phyloP scores from a whole-genome alignment of 345 rosid genomes.

The Murraya koenigii region DNA sequence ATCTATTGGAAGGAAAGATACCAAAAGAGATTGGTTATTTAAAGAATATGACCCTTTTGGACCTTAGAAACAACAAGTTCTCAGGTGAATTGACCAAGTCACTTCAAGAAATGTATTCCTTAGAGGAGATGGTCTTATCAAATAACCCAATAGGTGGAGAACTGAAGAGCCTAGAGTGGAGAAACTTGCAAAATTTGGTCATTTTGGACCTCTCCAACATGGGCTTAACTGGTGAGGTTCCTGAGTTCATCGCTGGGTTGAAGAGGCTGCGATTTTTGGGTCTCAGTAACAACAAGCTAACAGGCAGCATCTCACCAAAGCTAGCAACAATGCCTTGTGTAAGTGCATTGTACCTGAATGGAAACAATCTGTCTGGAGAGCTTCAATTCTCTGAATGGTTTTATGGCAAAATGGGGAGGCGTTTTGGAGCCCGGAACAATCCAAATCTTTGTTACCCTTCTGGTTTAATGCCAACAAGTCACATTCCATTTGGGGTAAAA shows the following conservation, averaged over 20 bases:
- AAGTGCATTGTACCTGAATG: conserved; percentile 59
- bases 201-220: conserved; percentile 62
- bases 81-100: conserved; percentile 63
- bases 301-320: conserved; percentile 50
- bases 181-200: conserved; percentile 46
- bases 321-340: conserved; percentile 66
- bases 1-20: conserved; percentile 51
- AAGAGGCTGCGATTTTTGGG: conserved; percentile 75
- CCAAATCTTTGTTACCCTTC: conserved; percentile 63
- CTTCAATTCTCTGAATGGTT: conserved; percentile 53
- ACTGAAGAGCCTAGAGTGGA: conserved; percentile 53
- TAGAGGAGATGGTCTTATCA: conserved; percentile 66
- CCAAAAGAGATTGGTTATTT: conserved; percentile 47
- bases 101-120: conserved; percentile 52
- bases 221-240: conserved; percentile 63
- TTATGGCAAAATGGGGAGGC: conserved; percentile 67
- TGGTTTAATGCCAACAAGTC: conserved; percentile 33
- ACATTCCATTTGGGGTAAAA: conserved; percentile 62
- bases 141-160: conserved; percentile 60
- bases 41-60: conserved; percentile 73
- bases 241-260: conserved; percentile 51
- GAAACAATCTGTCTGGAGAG: conserved; percentile 85
- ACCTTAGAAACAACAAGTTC: conserved; percentile 66
- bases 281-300: conserved; percentile 65
- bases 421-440: conserved; percentile 88